Evolutionary conservation across 2,329 filamentous ascomycete genomes (phyloP), one percentile per base, ranked within the genome.

Genomic region (Iodosphaeria phyllophila): DNA sequence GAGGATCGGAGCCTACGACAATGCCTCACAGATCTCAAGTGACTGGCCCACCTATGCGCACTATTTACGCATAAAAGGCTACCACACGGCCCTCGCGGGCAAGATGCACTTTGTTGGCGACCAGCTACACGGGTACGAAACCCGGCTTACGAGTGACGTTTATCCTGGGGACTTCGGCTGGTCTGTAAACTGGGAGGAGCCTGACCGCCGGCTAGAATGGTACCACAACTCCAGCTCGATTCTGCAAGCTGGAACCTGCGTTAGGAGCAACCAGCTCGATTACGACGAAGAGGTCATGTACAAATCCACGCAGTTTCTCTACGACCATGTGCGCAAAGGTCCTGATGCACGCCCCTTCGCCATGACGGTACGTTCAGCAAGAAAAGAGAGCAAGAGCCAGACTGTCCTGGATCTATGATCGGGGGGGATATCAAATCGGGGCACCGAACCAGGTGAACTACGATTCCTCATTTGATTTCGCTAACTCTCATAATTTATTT

Each of bases 101-200:
- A 93, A 93, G 63, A 93, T 93, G 84, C 84, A 93, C 52, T 93
- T 93, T 46, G 77, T 91, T 27, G 84, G 84, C 17, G 84, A 93
- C 46, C 84, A 93, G 53, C 61, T 93, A 30, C 84, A 93, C 46
- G 84, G 84, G 16, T 93, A 92, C 42, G 84, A 93, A 56, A 76
- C 80, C 41, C 71, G 84, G 29, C 61, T 93, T 41, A 93, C 84
- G n/a, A 79, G 75, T 36, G 84, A 93, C 48, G 92, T 93, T 44
- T 93, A 93, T 49, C 84, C 84, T 1, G 84, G 76, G 29, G 84
- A 93, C 44, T 83, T 89, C 43, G 84, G 84, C 34, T 93, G 84
- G 84, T 74, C 75, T 8, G 84, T 92, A 34, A 84, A 92, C 53
- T 93, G 84, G 84, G 84, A 93, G 45, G 72, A 84, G 47, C 83